Base-by-base conservation (phyloP, 2,329 filamentous ascomycete genomes). In the Pyrenochaeta sp. region DNA sequence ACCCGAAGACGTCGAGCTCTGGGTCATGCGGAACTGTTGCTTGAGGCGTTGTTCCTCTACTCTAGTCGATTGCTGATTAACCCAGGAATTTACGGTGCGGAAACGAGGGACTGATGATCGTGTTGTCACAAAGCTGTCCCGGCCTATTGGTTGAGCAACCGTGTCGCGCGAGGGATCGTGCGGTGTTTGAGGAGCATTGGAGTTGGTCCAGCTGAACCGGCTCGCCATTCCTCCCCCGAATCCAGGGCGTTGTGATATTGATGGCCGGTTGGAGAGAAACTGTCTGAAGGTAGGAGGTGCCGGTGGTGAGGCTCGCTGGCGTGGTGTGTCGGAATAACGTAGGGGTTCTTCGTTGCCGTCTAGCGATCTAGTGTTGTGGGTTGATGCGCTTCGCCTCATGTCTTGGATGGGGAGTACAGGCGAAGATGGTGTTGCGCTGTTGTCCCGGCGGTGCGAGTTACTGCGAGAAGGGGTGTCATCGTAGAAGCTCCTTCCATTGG, bases 161-260 rank as follows among this genome's bases (percentile, higher is more conserved):
- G 67, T 69, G 49, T 75, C 71, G 20, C 66, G 65, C 2, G 48
- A 59, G 4, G 67, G 51, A 17, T 74, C 73, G n/a, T 69, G 65
- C 0, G 75, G 74, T 11, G 75, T 77, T 51, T 75, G 72, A 23
- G 75, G 70, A 18, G 73, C 74, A 31, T 77, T 68, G 0, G 74
- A 75, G 45, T 77, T 77, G 5, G 75, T 77, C 75, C 75, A 77
- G 55, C 72, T 75, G 61, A 77, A 77, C 29, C 68, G 55, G 46
- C 67, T 71, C 37, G 64, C 55, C 48, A 74, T 71, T 17, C 50
- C 60, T 6, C 65, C 68, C 12, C 58, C 64, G 27, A 65, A 45
- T 11, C 59, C 68, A n/a, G 65, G 62, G 15, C 67, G 62, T 41
- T 68, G 63, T 15, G 72, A 71, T 14, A 64, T 63, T 6, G 71